Base-by-base conservation (phyloP, 2,329 filamentous ascomycete species). In the Paramyrothecium sp. region DNA sequence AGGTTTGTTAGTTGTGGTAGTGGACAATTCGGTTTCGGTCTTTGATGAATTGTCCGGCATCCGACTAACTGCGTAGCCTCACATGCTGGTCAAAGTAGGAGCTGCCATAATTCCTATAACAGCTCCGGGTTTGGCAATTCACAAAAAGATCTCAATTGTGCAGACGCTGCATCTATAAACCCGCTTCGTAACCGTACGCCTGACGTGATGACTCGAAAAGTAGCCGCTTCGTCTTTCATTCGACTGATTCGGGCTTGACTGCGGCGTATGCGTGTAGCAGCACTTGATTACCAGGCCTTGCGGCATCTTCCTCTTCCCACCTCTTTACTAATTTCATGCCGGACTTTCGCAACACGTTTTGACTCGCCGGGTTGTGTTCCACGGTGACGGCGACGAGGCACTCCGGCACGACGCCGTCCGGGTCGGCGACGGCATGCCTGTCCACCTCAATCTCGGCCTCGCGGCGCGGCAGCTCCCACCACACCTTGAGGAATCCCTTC, bases 321-420 rank as follows among this genome's bases (percentile, higher is more conserved):
- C 61, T 69, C 62, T 77, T 76, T 48, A 77, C 76, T 41, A 76
- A 64, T 62, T 72, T 71, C 60, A 89, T 86, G 1, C 86, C 85
- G 16, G 66, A 70, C 65, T 88, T 89, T 51, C 68, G 63, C 55
- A 90, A 61, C 8, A 90, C 81, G 3, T 76, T 76, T 57, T 80
- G 78, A 62, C 87, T 89, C 3, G 73, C 74, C 8, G 58, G 56
- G 63, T 90, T 88, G 13, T 68, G 66, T 1, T 68, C 68, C 41
- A 81, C 76, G 11, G 82, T 81, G 7, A 82, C 68, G 1, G 81
- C 82, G 19, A 73, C 64, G 48, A 85, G 59, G 51, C 70, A 63
- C 67, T 83, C 79, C 26, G 67, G 68, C 23, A 74, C 71, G 48
- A 66, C 46, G 19, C 63, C 59, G 3, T 60, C 68, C 7, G 66